Base-by-base conservation (phyloP, 2,329 filamentous ascomycete genomes). In the Colletotrichum somersetense region DNA sequence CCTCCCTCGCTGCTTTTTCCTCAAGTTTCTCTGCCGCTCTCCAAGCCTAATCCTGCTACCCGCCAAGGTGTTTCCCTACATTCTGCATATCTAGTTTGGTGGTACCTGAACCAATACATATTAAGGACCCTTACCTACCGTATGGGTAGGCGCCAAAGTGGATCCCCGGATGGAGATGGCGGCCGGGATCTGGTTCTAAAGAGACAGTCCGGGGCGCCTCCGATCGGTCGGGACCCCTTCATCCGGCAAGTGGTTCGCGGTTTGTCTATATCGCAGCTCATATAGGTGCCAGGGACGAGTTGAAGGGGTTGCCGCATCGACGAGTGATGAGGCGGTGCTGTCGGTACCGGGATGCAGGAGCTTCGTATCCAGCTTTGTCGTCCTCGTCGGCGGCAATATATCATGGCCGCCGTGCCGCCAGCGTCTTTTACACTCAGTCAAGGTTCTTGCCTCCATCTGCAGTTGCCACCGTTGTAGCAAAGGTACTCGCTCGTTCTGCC, bases 401-500 rank as follows among this genome's bases (percentile, higher is more conserved):
- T 63, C 33, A 65, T 48, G 40, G 23, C 6, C 18, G 61, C 23
- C n/a, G 33, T 64, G 48, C 40, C 42, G 33, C 58, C 38, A 26
- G 35, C 30, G n/a, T 48, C 33, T 26, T 62, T n/a, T 7, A 23
- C 30, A 42, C 18, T 42, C 18, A 1, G 7, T 1, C 26, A 26
- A n/a, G 30, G 23, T 42, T n/a, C 26, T 20, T 44, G 38, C 57
- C 44, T 35, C 20, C 26, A 35, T 53, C 52, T 53, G 16, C 26
- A 65, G 56, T 55, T 61, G 55, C n/a, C 55, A 48, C 61, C 59
- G 23, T 70, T 52, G 52, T 62, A 62, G 66, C 23, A 66, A 70
- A 72, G 61, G 70, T 61, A 40, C 40, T 70, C 70, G 35, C 48
- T 72, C 70, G 61, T 72, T 72, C 70, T 61, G 46, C 70, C 48